Base-by-base conservation (phyloP, 2,329 filamentous ascomycete genomes). In the Chrysoporthe cubensis region DNA sequence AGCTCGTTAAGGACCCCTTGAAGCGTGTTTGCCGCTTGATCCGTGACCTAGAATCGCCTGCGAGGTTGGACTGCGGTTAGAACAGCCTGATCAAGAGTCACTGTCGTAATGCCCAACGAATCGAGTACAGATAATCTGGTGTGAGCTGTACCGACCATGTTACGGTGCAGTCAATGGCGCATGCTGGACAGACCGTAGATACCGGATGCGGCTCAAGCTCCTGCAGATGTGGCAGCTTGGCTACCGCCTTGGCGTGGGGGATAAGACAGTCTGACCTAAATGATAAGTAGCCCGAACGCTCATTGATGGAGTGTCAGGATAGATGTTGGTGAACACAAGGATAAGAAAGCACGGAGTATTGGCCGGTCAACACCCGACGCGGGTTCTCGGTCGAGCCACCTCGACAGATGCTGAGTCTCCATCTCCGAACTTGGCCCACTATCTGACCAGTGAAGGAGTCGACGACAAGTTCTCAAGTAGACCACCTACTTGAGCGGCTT, bases 161-260 rank as follows among this genome's bases (percentile, higher is more conserved):
- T 7, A 3, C 11, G 4, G 13, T 54, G 50, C 26, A 9, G 6
- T 16, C 14, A 5, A 54, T 18, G 43, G 34, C 34, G 13, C n/a
- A 13, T 26, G 37, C 21, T 60, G n/a, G 37, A 26, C 37, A 40
- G 37, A 9, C 34, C 32, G 37, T 26, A 46, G 1, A 32, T 44
- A 42, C 26, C 59, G 14, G 21, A n/a, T 48, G 59, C 42, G 59
- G 59, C 59, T 61, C 59, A 48, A 18, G 3, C 43, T 44, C 21
- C 21, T 37, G 59, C 43, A 37, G n/a, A 4, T 46, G 26, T 37
- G 26, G 42, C 43, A 32, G 16, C 59, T 61, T 61, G 59, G 57
- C 57, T 9, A 42, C n/a, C 40, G n/a, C 8, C 57, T 60, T 60
- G 40, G 57, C 57, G 57, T 60, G 57, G 37, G 57, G 57, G 34